These are phyloP conservation scores for Avicennia marina DNA, from an alignment of 257 asterid genomes.

Conservation along the genomic window DNA sequence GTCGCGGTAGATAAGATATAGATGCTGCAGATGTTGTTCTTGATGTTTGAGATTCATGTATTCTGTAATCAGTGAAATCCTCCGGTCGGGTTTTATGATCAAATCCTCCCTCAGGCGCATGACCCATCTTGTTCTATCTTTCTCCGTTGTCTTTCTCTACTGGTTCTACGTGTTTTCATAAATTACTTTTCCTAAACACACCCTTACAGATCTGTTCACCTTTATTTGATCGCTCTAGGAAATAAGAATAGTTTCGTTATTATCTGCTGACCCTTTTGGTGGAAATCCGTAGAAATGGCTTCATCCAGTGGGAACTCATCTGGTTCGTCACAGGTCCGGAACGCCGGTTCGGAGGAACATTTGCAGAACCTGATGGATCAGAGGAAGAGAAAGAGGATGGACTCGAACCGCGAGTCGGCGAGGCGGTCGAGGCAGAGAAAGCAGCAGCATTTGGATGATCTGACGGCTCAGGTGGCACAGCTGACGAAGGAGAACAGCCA, in stretches of 20 bases:
- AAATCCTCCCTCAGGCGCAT: conserved; percentile 60
- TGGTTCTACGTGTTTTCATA: conserved; percentile 92
- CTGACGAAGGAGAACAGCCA: conserved; percentile 50
- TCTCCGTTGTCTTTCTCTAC: conserved; percentile 89
- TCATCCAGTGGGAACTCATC: conserved; percentile 64
- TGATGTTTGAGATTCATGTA: conserved; percentile 55
- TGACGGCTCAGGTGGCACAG: conserved; percentile 45
- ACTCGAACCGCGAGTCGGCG: conserved; percentile 91
- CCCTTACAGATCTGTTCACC: background rate
- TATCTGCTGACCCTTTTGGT: background rate
- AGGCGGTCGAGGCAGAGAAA: conserved; percentile 83
- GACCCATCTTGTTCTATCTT: conserved; percentile 89
- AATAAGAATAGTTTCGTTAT: background rate
- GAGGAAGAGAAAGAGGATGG: conserved; percentile 76
- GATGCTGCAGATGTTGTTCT: conserved; percentile 29
- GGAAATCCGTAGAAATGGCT: conserved; percentile 39
- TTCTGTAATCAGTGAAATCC: conserved; percentile 72
- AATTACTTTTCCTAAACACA: background rate
- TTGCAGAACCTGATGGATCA: conserved; percentile 41
- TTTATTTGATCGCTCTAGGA: background rate
- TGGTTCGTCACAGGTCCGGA: conserved; percentile 42
- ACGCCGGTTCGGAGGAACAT: conserved; percentile 49
- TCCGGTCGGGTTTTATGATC: conserved; percentile 60
- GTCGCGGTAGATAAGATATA: conserved; percentile 3
- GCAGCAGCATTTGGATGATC: conserved; percentile 77